Conservation (phyloP, 768 basidiomycete species). For the Heimioporus sp. region DNA sequence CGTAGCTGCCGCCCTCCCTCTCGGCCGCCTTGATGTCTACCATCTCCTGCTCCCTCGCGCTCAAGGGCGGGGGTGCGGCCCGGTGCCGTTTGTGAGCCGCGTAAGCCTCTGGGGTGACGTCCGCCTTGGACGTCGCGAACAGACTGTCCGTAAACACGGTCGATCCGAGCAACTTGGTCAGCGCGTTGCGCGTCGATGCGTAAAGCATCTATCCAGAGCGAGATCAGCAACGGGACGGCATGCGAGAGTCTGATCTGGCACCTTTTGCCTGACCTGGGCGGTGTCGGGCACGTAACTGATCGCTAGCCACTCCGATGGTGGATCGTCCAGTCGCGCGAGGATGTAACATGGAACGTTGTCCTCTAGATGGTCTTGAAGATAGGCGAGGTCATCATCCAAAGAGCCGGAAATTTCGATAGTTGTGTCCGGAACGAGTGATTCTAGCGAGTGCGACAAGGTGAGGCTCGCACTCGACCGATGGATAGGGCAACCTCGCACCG, state of each 20-base stretch:
- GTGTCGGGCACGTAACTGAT: conserved; percentile 82
- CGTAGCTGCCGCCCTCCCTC: conserved; percentile 51
- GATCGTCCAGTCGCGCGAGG: conserved; percentile 60
- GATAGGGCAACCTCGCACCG: conserved; percentile 45
- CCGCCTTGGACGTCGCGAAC: conserved; percentile 74
- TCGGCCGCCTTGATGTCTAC: conserved; percentile 77
- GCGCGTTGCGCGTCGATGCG: conserved; percentile 69
- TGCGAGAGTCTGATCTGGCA: conserved; percentile 16
- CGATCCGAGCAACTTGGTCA: conserved; percentile 75
- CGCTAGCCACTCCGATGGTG: conserved; percentile 65
- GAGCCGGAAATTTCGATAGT: conserved; percentile 48
- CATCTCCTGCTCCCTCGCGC: conserved; percentile 78
- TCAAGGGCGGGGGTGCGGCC: conserved; percentile 79
- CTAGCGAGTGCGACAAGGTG: conserved; percentile 37
- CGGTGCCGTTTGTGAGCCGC: conserved; percentile 68
- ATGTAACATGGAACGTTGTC: conserved; percentile 72
- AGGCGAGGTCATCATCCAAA: conserved; percentile 59
- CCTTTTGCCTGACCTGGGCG: conserved; percentile 82
- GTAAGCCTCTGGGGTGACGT: conserved; percentile 69
- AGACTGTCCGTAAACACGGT: conserved; percentile 67
- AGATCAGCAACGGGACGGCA: neutral
- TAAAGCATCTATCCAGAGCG: conserved; percentile 70
- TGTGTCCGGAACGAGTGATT: conserved; percentile 62
- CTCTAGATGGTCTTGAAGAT: conserved; percentile 56
- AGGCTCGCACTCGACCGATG: conserved; percentile 18